phyloP scores from a whole-genome alignment of 2,329 filamentous ascomycete species.

The Didymella arachidicola region DNA sequence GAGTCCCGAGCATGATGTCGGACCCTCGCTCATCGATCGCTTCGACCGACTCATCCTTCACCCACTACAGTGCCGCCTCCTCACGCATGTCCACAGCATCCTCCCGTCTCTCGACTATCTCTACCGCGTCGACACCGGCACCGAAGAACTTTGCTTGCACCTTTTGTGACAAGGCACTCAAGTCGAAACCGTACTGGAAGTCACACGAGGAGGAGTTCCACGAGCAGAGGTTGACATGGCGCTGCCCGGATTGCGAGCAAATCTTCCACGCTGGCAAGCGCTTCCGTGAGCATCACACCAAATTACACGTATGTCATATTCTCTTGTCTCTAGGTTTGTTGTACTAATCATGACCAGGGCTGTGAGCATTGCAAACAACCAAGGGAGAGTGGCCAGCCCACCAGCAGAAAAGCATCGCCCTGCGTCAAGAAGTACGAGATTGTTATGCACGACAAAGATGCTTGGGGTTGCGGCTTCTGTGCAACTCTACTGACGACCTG shows the following conservation, averaged over 20 bases:
- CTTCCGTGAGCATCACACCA: slow-evolving; percentile 73
- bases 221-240: slow-evolving; percentile 72
- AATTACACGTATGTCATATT: slow-evolving; percentile 62
- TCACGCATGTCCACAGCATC: slow-evolving; percentile 50
- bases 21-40: slow-evolving; percentile 49
- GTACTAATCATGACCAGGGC: slow-evolving; percentile 44
- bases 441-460: slow-evolving; percentile 67
- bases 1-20: slow-evolving; percentile 49
- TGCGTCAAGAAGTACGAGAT: slow-evolving; percentile 51
- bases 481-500: slow-evolving; percentile 68
- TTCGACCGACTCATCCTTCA: slow-evolving; percentile 50
- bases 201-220: slow-evolving; percentile 74
- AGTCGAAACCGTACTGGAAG: slow-evolving; percentile 74
- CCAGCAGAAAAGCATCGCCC: slow-evolving; percentile 62
- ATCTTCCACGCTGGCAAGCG: slow-evolving; percentile 73
- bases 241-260: slow-evolving; percentile 72
- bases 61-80: slow-evolving; percentile 48
- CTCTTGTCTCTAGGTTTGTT: not conserved
- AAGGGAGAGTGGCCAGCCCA: slow-evolving; percentile 59
- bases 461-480: slow-evolving; percentile 75
- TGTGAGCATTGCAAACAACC: slow-evolving; percentile 72
- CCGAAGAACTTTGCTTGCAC: slow-evolving; percentile 55
- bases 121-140: slow-evolving; percentile 42
- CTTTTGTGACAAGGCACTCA: slow-evolving; percentile 68
- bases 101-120: slow-evolving; percentile 48